Conservation (phyloP, 106 monocot species). For the Dioscorea alata region DNA sequence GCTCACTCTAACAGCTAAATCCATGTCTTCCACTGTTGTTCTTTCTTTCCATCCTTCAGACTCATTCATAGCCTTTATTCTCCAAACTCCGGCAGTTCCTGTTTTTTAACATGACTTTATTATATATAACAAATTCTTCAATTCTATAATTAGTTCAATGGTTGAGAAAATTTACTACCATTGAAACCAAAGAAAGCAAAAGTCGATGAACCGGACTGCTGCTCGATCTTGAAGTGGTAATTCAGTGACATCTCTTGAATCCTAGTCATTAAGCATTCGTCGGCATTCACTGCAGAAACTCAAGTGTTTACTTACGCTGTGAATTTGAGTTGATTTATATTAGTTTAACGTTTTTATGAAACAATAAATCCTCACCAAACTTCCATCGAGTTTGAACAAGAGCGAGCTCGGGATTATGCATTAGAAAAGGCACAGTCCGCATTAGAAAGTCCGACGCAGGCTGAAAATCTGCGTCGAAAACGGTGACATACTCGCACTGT, state of each 20-base stretch:
- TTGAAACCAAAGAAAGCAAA: constrained; percentile 36
- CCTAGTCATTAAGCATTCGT: constrained; percentile 34
- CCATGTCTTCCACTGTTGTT: constrained; percentile 40
- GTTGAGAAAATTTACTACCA: constrained; percentile 1
- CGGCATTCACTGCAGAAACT: constrained; percentile 21
- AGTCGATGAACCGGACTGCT: constrained; percentile 27
- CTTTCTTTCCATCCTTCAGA: constrained; percentile 35
- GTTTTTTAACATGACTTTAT: background rate
- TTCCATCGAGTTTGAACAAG: constrained; percentile 7
- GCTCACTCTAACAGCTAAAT: constrained; percentile 24
- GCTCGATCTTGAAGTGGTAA: constrained; percentile 36
- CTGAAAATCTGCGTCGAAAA: constrained; percentile 2
- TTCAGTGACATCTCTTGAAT: constrained; percentile 36
- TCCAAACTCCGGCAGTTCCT: constrained; percentile 39
- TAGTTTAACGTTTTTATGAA: background rate
- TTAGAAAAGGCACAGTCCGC: constrained; percentile 4
- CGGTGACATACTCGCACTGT: constrained; percentile 1
- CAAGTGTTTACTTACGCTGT: background rate
- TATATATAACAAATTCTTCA: background rate
- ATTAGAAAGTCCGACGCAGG: background rate
- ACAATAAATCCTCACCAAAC: background rate
- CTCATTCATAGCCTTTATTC: constrained; percentile 20
- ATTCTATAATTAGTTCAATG: background rate
- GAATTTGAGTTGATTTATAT: background rate
- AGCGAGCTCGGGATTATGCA: background rate